Evolutionary conservation across 805 yeast species (phyloP), one percentile per base, ranked within the genome.

Genomic region (Saccharomycopsis lassenensis): DNA sequence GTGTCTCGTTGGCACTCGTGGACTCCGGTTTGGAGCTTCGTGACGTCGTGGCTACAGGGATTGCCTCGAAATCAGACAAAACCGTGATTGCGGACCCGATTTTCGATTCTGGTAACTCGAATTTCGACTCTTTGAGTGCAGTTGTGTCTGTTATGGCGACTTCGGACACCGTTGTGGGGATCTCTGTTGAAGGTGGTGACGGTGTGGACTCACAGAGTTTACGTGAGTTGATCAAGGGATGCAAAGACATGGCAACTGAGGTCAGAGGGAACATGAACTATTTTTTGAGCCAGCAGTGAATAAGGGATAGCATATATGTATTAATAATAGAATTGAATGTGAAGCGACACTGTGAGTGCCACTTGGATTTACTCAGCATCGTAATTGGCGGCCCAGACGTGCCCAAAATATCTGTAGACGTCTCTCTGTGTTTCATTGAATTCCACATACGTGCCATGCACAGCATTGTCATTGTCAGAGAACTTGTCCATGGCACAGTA

Each of bases 21-120:
- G 91, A 91, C 55, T 78, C 95, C 0, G 86, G 86, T 5, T 74
- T 89, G 19, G 93, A 87, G 48, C 53, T 85, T 20, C 63, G 71
- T 37, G 94, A 87, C 50, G 60, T 86, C 43, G 87, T 86, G 1
- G 70, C 85, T 5, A 66, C 78, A 43, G 81, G 84, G 1, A 66
- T 46, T 35, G 50, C 64, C 43, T 58, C 62, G n/a, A 54, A 53
- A 23, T 15, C 19, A 6, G 14, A 26, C 3, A 11, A 18, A 8
- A 23, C 7, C 5, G 10, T 33, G 11, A 26, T 23, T 8, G 27
- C 35, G 14, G 43, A 39, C 28, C 36, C 43, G 17, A 15, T n/a
- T 24, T 22, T 24, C n/a, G 12, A n/a, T 25, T 16, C n/a, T 5
- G 20, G 17, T 5, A 5, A 5, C 19, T 29, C 12, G 4, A 29